Evolutionary conservation across 768 basidiomycete genomes (phyloP), one percentile per base, ranked within the genome.

Genomic region (Mrakia blollopis): DNA sequence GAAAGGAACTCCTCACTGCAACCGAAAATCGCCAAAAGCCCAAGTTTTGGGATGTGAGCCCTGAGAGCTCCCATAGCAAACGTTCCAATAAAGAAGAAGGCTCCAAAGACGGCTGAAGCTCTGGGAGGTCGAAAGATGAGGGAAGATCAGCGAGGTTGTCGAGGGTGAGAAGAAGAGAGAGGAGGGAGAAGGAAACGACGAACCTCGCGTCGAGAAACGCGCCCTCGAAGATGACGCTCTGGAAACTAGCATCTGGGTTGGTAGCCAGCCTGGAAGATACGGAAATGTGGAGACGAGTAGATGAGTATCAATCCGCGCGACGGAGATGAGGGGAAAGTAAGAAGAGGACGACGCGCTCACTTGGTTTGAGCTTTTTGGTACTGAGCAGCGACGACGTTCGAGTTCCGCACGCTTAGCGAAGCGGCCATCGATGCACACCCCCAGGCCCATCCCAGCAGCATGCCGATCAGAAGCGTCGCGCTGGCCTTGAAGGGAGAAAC

Each of bases 341-440:
- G 57, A 50, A 14, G 23, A 47, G 50, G n/a, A 41, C 37, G n/a
- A n/a, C 21, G 10, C 21, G 60, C 82, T 79, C 62, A 84, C 82
- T 80, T 78, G 2, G 81, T 65, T 65, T 79, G 76, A 3, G 78
- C 81, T 5, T 68, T 74, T 72, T 81, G 78, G 1, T 81, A 74
- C 14, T 80, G 75, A 10, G 52, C 61, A 0, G 76, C 77, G n/a
- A 82, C 69, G 32, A 84, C 41, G 2, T 79, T 78, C 30, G 80
- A 79, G 72, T 76, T 78, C n/a, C 84, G 69, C 0, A 85, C 85
- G 7, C 85, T 81, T 0, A 87, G 80, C 0, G 85, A 86, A 0
- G 87, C 86, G 6, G 85, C 85, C 88, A 89, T 89, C 0, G 85
- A 87, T 0, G 87, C 88, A 14, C 85, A 83, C 1, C 88, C 87